A percentile compares a stretch with the other conserved stretches of the same genome.
phyloP scores from a whole-genome alignment of 2,329 filamentous ascomycete species.

The Cercospora janseana region DNA sequence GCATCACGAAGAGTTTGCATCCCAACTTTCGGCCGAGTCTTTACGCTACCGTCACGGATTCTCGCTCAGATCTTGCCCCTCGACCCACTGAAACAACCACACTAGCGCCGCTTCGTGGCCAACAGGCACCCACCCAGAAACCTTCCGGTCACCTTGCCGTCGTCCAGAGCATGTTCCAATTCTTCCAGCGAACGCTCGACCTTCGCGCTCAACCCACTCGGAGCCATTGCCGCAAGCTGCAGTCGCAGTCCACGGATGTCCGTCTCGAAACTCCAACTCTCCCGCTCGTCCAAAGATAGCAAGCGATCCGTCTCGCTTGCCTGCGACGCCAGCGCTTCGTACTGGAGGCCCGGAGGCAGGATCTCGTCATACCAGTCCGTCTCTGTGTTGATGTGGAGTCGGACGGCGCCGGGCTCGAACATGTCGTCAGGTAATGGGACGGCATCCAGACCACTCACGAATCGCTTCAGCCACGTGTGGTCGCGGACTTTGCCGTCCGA shows the following conservation, averaged over 20 bases:
- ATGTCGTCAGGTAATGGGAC: not conserved
- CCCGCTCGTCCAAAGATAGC: not conserved
- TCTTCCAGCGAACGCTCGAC: not conserved
- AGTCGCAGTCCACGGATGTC: not conserved
- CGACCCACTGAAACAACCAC: not conserved
- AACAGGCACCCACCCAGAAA: not conserved
- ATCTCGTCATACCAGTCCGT: not conserved
- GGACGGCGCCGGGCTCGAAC: not conserved
- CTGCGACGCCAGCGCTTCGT: not conserved
- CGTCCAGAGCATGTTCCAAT: not conserved
- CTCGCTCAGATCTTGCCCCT: not conserved
- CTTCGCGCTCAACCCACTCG: not conserved
- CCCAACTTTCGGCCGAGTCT: too few species aligned
- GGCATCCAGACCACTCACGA: not conserved
- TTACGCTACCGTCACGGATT: not conserved
- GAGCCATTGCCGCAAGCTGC: constrained; percentile 1
- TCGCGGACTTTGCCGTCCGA: not conserved
- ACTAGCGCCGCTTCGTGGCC: constrained; percentile 3
- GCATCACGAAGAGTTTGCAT: too few species aligned
- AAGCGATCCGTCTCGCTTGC: not conserved
- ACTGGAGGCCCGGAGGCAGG: not conserved
- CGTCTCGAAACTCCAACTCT: not conserved
- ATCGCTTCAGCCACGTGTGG: not conserved
- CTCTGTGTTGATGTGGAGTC: not conserved
- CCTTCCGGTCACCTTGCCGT: not conserved